These are phyloP conservation scores for Geoglossum cookeanum DNA, from an alignment of 2,329 filamentous ascomycete genomes.

Conservation along the genomic window DNA sequence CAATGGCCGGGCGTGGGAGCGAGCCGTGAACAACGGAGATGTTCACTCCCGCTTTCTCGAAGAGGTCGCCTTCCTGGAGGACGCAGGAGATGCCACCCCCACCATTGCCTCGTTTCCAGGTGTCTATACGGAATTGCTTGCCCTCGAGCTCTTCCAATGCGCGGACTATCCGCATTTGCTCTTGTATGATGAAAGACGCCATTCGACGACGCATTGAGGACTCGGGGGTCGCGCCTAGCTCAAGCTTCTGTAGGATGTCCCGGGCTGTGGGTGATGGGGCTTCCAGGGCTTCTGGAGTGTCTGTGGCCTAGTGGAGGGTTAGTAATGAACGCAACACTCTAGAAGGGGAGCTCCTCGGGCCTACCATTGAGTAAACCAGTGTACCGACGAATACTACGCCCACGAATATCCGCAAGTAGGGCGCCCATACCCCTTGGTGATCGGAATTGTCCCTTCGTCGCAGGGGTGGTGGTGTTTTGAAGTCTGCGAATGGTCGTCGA, in stretches of 20 bases:
- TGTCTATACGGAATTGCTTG: slow-evolving; percentile 56
- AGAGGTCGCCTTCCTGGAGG: slow-evolving; percentile 86
- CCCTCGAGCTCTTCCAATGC: slow-evolving; percentile 74
- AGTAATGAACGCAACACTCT: slow-evolving; percentile 1
- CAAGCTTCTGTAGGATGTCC: slow-evolving; percentile 63
- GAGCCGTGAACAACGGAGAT: slow-evolving; percentile 89
- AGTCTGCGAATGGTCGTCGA: neutral
- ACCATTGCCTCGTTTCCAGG: slow-evolving; percentile 72
- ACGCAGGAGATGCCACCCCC: slow-evolving; percentile 91
- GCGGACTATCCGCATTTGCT: slow-evolving; percentile 72
- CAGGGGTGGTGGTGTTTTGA: neutral
- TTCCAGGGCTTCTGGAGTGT: slow-evolving; percentile 24
- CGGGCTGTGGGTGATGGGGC: slow-evolving; percentile 60
- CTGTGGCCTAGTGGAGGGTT: slow-evolving; percentile 9
- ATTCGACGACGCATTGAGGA: slow-evolving; percentile 96
- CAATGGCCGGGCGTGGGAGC: slow-evolving; percentile 68
- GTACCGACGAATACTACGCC: slow-evolving; percentile 33
- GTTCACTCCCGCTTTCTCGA: slow-evolving; percentile 94
- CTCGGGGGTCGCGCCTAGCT: slow-evolving; percentile 50
- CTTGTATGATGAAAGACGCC: slow-evolving; percentile 88
- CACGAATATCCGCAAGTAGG: slow-evolving; percentile 28
- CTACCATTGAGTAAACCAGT: slow-evolving; percentile 40
- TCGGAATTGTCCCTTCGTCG: slow-evolving; percentile 4
- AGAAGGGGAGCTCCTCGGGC: slow-evolving; percentile 6
- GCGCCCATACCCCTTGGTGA: slow-evolving; percentile 22